Evolutionary conservation across 2,329 filamentous ascomycete genomes (phyloP).

Genomic region (Emergomyces pasteurianus): DNA sequence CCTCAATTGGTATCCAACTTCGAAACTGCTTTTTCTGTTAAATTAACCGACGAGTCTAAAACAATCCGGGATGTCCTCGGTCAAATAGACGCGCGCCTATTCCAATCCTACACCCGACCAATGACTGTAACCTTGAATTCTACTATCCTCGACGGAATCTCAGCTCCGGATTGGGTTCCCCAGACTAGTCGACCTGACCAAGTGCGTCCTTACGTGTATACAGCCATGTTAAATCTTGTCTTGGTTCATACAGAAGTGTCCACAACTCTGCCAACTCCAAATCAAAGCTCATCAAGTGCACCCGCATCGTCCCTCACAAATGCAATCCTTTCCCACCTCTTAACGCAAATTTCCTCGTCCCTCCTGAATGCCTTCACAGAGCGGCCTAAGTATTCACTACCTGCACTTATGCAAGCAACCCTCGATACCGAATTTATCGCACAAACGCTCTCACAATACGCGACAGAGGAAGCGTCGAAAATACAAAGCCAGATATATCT

Average conservation of each 20-base stretch:
- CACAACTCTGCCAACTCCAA: conserved; percentile 67
- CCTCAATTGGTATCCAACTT: conserved; percentile 85
- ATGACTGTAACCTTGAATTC: conserved; percentile 54
- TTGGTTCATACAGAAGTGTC: conserved; percentile 84
- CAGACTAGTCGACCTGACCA: conserved; percentile 49
- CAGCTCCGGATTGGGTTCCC: conserved; percentile 59
- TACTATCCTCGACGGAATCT: conserved; percentile 64
- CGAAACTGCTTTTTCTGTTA: conserved; percentile 86
- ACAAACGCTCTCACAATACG: conserved; percentile 84
- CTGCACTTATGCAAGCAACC: conserved; percentile 88
- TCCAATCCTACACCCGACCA: conserved; percentile 81
- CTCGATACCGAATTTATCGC: conserved; percentile 95
- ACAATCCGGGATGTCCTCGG: conserved; percentile 81
- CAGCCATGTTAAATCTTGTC: conserved; percentile 71
- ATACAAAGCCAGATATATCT: conserved; percentile 85
- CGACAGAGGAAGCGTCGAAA: conserved; percentile 67
- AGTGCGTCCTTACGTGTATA: conserved; percentile 81
- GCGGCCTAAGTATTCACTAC: conserved; percentile 58
- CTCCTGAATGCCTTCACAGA: conserved; percentile 70
- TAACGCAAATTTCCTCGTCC: conserved; percentile 67
- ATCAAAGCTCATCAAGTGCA: conserved; percentile 60
- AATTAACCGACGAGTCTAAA: conserved; percentile 84
- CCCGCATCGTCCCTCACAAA: conserved; percentile 53
- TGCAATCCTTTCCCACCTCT: conserved; percentile 73
- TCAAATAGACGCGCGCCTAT: conserved; percentile 83